Base-by-base conservation (phyloP, 495 filamentous ascomycete species). In the Podospora tetraspora region DNA sequence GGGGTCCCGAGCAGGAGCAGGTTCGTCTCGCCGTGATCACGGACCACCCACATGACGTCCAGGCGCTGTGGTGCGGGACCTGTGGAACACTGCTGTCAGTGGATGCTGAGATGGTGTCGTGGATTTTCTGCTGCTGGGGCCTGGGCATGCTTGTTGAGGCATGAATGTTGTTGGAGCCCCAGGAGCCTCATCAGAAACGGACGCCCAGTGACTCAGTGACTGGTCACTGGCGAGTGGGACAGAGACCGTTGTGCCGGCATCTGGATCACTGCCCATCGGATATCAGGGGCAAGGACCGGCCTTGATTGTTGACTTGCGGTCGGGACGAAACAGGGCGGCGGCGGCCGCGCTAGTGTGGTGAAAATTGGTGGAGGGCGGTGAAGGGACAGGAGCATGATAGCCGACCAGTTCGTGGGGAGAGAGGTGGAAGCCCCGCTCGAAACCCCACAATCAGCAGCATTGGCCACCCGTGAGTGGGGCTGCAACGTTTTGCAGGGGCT, bases 61-160 rank as follows among this genome's bases (percentile, higher is more conserved):
- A 34, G 43, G 19, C 43, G 43, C 19, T 37, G 57, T 30, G 29
- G 5, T 37, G 65, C 25, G 52, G 63, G 23, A 66, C 57, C n/a
- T 60, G 58, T 52, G 65, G 65, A 61, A 66, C 65, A 19, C 12
- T 61, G 58, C 65, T 66, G 65, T 66, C 65, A 61, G 58, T 66
- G 29, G 65, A 58, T 19, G 57, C 57, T 60, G 12, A 13, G 10
- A 23, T 59, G 21, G 9, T 58, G 57, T 22, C n/a, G 21, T 24
- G n/a, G 24, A 11, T 59, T 22, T 8, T 59, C 24, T 61, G 7
- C 3, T 25, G 32, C 21, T 57, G 11, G 32, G 43, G 63, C 34
- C 24, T 32, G 25, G 24, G 25, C 24, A 59, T 27, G 37, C 43
- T 13, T n/a, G 32, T 13, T n/a, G 32, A n/a, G 27, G 25, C 52